Base-by-base conservation (phyloP, 495 filamentous ascomycete genomes). In the Hyaloscypha variabilis region DNA sequence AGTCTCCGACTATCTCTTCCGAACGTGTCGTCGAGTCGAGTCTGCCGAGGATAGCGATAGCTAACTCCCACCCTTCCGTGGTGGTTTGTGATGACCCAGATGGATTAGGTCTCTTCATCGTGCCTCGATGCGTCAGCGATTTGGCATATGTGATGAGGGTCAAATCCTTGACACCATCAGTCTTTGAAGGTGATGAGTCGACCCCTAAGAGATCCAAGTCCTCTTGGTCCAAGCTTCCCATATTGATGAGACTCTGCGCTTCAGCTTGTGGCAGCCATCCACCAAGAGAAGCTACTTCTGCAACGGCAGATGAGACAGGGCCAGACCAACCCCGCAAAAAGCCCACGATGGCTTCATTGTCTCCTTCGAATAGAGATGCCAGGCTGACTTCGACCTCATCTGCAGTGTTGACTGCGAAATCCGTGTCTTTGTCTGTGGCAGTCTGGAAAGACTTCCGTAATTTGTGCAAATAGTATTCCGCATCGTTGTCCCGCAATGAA, bases 11-110 rank as follows among this genome's bases (percentile, higher is more conserved):
- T 67, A 84, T 85, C 66, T 88, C 85, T 69, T 89, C 86, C 34
- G 88, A 90, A 62, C 82, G 77, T 53, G 82, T 73, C 1, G 77
- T 73, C 63, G 93, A 87, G 57, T 92, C 87, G 65, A 97, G 77
- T 29, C 94, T 84, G 42, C 86, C 87, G 31, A 96, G 77, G 17
- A 95, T 82, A 52, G 91, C 85, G 60, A 97, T 83, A 0, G 91
- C 88, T 63, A 97, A 75, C 75, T 97, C 90, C 94, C 94, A 97
- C 13, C 93, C 93, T 60, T 91, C 88, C 17, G 84, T 78, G 51
- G 69, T 61, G 11, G 76, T 72, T 59, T 77, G 76, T 60, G 69
- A 65, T 71, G 73, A 36, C 36, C 73, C 75, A 55, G 67, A 67
- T 14, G 69, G 58, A 11, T 72, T 57, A 1, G 70, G 69, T 14